These are phyloP conservation scores for Dioscorea cayenensis DNA, from an alignment of 116 monocot species.

Conservation along the genomic window DNA sequence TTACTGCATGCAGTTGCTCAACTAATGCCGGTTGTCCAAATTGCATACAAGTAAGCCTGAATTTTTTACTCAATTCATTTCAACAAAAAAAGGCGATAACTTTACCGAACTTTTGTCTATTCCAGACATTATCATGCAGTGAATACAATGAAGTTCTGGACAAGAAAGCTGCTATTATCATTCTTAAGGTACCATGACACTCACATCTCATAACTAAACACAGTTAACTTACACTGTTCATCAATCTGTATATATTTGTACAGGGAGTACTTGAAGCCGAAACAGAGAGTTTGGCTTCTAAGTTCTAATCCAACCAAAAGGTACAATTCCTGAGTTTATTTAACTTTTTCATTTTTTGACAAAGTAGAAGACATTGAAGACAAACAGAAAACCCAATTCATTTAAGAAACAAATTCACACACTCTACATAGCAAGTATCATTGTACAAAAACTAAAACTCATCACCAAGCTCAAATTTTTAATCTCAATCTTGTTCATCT, in stretches of 20 bases:
- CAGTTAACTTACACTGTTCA: not conserved
- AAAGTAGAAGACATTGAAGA: too few species aligned
- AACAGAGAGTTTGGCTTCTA: slow-evolving; percentile 1
- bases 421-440: too few species aligned
- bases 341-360: too few species aligned
- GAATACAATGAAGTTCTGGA: slow-evolving; percentile 92
- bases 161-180: slow-evolving; percentile 67
- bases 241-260: not conserved
- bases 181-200: slow-evolving; percentile 46
- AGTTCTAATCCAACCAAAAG: too few species aligned
- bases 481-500: not conserved
- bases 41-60: slow-evolving; percentile 59
- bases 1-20: slow-evolving; percentile 60
- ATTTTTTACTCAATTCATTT: not conserved
- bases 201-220: not conserved
- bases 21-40: slow-evolving; percentile 72
- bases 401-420: too few species aligned
- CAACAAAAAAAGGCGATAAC: not conserved
- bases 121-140: slow-evolving; percentile 51
- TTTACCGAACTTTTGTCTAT: not conserved
- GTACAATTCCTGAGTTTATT: too few species aligned
- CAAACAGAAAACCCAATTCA: too few species aligned
- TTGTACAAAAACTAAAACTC: too few species aligned
- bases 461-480: not conserved
- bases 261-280: slow-evolving; percentile 52